These are phyloP conservation scores for Pseudonitzschia delicatissima DNA, from an alignment of 108 stramenopile genomes.

Conservation along the genomic window DNA sequence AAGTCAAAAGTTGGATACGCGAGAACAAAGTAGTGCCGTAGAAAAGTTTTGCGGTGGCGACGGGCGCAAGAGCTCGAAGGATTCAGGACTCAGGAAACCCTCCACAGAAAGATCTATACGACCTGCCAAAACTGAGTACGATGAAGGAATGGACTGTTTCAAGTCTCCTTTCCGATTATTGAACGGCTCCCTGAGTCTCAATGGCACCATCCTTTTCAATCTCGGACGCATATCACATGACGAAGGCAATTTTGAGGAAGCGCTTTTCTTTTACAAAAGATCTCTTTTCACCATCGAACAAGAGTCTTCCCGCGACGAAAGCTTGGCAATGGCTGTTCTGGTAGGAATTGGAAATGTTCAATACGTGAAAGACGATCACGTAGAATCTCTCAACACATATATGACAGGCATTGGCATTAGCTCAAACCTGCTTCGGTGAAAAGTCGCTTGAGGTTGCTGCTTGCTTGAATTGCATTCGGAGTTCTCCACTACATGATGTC, in stretches of 20 bases:
- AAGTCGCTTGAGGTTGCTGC: slow-evolving; percentile 42
- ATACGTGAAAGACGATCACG: slow-evolving; percentile 28
- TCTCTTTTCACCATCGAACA: slow-evolving; percentile 15
- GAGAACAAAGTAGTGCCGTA: too few relatives aligned
- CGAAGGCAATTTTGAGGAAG: slow-evolving; percentile 29
- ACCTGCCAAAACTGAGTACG: slow-evolving; percentile 35
- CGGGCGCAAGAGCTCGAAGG: too few relatives aligned
- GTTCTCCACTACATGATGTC: slow-evolving; percentile 42
- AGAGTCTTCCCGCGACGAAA: slow-evolving; percentile 8
- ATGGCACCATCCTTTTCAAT: slow-evolving; percentile 50
- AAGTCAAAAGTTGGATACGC: not conserved
- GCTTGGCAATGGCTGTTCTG: slow-evolving; percentile 28
- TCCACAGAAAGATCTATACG: too few relatives aligned
- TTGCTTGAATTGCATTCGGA: slow-evolving; percentile 54
- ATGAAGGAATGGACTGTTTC: slow-evolving; percentile 60
- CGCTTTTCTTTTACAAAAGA: slow-evolving; percentile 27
- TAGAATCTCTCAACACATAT: slow-evolving; percentile 33
- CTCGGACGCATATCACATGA: slow-evolving; percentile 36
- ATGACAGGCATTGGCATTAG: slow-evolving; percentile 25
- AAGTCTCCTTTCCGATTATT: slow-evolving; percentile 19
- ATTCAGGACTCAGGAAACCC: too few relatives aligned
- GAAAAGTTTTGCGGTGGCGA: too few relatives aligned
- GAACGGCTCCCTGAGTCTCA: slow-evolving; percentile 16
- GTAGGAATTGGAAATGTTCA: slow-evolving; percentile 34
- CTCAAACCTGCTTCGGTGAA: slow-evolving; percentile 22